Conservation (phyloP, 495 filamentous ascomycete species). For the Penicillium argentinense region DNA sequence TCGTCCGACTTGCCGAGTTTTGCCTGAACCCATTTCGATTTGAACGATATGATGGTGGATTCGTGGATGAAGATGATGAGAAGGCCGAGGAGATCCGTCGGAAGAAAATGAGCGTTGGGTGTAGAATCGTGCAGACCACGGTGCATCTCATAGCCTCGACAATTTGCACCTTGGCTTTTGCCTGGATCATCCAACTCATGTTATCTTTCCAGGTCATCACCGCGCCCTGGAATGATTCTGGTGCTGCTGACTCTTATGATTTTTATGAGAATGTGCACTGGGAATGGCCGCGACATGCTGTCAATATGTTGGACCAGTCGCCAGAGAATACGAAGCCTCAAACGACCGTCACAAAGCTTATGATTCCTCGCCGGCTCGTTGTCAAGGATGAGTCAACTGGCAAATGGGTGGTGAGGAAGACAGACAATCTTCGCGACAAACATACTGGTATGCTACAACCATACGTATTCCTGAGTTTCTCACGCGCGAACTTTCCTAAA, state of each 20-base stretch:
- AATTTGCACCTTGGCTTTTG: constrained; percentile 5
- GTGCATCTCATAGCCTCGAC: constrained; percentile 8
- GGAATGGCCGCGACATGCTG: constrained; percentile 14
- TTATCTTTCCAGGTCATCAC: constrained; percentile 10
- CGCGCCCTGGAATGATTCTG: constrained; percentile 10
- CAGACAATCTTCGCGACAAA: constrained; percentile 4
- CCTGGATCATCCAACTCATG: constrained; percentile 15
- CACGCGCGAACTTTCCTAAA: constrained; percentile 8
- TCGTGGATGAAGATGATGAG: constrained; percentile 6
- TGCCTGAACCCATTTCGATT: constrained; percentile 13
- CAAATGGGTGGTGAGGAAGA: constrained; percentile 5
- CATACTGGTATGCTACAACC: constrained; percentile 11
- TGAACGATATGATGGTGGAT: constrained; percentile 4
- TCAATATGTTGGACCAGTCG: constrained; percentile 15
- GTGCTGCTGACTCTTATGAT: constrained; percentile 2
- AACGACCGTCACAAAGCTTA: constrained; percentile 7
- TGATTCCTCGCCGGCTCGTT: constrained; percentile 12
- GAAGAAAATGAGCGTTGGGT: not conserved
- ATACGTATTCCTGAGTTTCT: constrained; percentile 17
- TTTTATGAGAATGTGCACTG: constrained; percentile 14
- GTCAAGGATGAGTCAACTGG: constrained; percentile 4
- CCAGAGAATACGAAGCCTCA: constrained; percentile 8
- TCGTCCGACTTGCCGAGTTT: constrained; percentile 8
- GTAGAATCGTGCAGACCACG: not conserved
- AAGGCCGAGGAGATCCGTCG: not conserved